phyloP scores from a whole-genome alignment of 306 rosid species.

The Ziziphus jujuba region DNA sequence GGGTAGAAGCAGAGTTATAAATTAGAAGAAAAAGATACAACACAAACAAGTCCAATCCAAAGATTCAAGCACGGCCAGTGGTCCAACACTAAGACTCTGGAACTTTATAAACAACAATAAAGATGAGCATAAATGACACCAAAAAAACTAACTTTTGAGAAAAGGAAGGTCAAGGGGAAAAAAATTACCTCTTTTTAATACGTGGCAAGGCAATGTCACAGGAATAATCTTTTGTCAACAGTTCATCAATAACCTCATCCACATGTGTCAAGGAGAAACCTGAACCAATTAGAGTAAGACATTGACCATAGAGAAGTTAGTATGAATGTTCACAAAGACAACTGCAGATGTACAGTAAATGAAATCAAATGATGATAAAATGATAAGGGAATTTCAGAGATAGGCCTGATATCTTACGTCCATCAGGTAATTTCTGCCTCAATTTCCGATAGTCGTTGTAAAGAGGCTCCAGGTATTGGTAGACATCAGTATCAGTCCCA shows the following conservation, averaged over 20 bases:
- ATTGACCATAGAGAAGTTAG: conserved; percentile 14
- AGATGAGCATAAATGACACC: not conserved
- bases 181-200: conserved; percentile 62
- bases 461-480: conserved; percentile 84
- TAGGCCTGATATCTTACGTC: conserved; percentile 51
- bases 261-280: conserved; percentile 81
- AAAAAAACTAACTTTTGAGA: not conserved
- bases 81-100: too few relatives aligned
- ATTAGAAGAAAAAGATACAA: not conserved
- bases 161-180: not conserved
- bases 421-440: conserved; percentile 67
- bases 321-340: too few relatives aligned
- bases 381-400: not conserved
- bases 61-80: not conserved
- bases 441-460: conserved; percentile 87
- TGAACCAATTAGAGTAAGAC: conserved; percentile 32
- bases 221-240: conserved; percentile 80
- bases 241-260: conserved; percentile 98
- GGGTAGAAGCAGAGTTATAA: too few relatives aligned
- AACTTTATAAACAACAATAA: too few relatives aligned
- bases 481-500: conserved; percentile 80
- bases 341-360: not conserved
- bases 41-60: not conserved
- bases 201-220: conserved; percentile 97
- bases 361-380: not conserved